Evolutionary conservation across 2,329 filamentous ascomycete species (phyloP).

Genomic region (Cladophialophora carrionii): DNA sequence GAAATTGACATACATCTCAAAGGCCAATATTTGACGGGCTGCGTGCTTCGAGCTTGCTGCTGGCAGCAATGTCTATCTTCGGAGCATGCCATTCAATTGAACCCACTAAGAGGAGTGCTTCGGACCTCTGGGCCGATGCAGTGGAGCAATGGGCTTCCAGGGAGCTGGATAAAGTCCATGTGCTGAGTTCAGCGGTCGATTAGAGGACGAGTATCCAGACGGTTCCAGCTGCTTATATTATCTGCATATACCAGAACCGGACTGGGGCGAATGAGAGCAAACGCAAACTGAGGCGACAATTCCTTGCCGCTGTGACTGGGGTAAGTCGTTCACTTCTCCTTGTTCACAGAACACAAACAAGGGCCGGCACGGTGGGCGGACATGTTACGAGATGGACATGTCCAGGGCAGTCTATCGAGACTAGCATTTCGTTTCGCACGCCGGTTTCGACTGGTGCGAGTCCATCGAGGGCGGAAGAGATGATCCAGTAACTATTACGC

Average conservation of each 20-base stretch:
- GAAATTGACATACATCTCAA: constrained; percentile 42
- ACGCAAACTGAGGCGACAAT: constrained; percentile 3
- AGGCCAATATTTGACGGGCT: constrained; percentile 38
- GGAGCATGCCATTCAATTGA: constrained; percentile 40
- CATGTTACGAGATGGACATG: constrained; percentile 38
- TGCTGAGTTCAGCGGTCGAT: background rate
- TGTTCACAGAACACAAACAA: background rate
- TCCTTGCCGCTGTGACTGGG: background rate
- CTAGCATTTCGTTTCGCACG: constrained; percentile 9
- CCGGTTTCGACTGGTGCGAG: constrained; percentile 25
- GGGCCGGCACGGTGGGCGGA: constrained; percentile 15
- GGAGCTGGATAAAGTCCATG: background rate
- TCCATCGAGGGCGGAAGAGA: constrained; percentile 37
- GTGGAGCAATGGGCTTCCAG: constrained; percentile 5
- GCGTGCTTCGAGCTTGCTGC: constrained; percentile 28
- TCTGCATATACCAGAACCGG: constrained; percentile 8
- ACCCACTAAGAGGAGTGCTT: constrained; percentile 25
- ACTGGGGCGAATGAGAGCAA: background rate
- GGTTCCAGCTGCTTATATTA: constrained; percentile 6
- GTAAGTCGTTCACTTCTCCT: constrained; percentile 20
- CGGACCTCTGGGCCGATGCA: constrained; percentile 27
- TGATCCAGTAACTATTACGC: constrained; percentile 35
- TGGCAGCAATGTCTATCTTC: constrained; percentile 41
- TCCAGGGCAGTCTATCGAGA: constrained; percentile 11
- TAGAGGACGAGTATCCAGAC: background rate